These are phyloP conservation scores for Petunia axillaris DNA, from an alignment of 257 asterid genomes.

Conservation along the genomic window DNA sequence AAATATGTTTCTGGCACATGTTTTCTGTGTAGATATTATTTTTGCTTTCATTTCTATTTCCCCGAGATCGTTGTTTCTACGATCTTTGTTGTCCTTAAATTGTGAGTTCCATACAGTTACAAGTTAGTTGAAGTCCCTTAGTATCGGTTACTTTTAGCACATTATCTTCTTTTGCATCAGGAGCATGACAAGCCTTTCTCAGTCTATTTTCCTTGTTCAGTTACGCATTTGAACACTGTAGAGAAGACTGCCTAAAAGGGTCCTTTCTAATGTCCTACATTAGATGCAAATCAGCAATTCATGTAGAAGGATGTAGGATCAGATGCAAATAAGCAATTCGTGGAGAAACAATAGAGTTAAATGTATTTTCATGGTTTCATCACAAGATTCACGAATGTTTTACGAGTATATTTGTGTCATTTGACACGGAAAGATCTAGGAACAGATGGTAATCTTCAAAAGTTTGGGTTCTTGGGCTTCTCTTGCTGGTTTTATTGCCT, in stretches of 20 bases:
- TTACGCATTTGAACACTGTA: constrained; percentile 63
- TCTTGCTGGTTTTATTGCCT: neutral
- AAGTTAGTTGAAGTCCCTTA: neutral
- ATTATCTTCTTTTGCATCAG: constrained; percentile 70
- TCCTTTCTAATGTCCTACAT: constrained; percentile 85
- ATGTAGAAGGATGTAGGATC: no score
- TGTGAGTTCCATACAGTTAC: neutral
- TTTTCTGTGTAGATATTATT: neutral
- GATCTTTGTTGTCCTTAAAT: neutral
- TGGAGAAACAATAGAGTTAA: neutral
- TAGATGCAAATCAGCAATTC: constrained; percentile 32
- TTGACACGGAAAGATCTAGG: no score
- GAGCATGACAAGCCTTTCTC: constrained; percentile 77
- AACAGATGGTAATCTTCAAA: no score
- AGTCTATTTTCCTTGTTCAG: constrained; percentile 85
- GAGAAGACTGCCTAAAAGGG: constrained; percentile 83
- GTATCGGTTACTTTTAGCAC: constrained; percentile 62
- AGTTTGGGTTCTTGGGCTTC: neutral
- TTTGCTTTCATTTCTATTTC: neutral
- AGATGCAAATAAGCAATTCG: constrained; percentile 32
- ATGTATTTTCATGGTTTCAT: no score
- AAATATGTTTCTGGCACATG: neutral
- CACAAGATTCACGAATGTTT: no score
- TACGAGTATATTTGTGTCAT: no score
- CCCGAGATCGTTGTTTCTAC: neutral